Base-by-base conservation (phyloP, 2,329 filamentous ascomycete species). In the Chaetoscypha palmicola region DNA sequence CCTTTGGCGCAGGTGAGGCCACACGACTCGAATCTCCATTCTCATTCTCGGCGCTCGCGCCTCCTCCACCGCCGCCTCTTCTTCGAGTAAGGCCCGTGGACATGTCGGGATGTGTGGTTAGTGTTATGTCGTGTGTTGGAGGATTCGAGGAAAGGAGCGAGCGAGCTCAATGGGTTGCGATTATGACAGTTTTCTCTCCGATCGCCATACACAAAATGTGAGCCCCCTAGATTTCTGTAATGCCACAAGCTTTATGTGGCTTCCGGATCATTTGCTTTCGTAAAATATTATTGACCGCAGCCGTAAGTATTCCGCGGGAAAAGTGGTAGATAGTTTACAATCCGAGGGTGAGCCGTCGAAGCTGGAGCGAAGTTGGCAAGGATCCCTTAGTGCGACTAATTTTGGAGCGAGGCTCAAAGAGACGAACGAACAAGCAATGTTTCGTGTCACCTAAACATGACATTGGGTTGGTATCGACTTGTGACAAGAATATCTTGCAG, bases 21-120 rank as follows among this genome's bases (percentile, higher is more conserved):
- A 85, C 80, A 61, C 82, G 74, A 68, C 75, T 79, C 59, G 73
- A 69, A 57, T 81, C 75, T 57, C 77, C 73, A 62, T 77, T 74
- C 51, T 83, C 79, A 64, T 72, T 76, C 46, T 76, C 74, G 59
- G 71, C 79, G 63, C 76, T 81, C 69, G 80, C 76, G 72, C 70
- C 71, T 51, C 65, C 66, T 59, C 73, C 81, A 57, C 76, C 81
- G 62, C 79, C 83, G 68, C 83, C 77, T 62, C 82, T 75, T 76
- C 76, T 76, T 64, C 77, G 67, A 49, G 77, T 81, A 62, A 81
- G 67, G 56, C 76, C 76, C 49, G 74, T 77, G 49, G 70, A 69
- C 56, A 68, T 69, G 46, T 42, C 21, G 32, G 10, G 31, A 30
- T 37, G 10, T 16, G 24, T 7, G 7, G 24, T 28, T 36, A 38